These are phyloP conservation scores for Salvia rosmarinus DNA, from an alignment of 257 asterid species.

Conservation along the genomic window DNA sequence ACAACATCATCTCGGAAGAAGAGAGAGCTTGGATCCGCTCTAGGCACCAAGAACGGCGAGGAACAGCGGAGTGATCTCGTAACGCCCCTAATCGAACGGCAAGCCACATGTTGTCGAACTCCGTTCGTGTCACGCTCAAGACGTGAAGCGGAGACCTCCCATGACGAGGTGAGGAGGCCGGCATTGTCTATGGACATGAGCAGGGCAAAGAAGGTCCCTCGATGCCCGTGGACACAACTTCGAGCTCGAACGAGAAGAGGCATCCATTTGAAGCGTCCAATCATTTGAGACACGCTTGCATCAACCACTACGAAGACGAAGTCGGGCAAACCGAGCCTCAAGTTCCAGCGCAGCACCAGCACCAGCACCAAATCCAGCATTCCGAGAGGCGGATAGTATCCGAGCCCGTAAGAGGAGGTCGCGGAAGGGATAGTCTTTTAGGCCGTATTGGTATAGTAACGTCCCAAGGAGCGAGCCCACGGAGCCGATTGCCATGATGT, in stretches of 20 bases:
- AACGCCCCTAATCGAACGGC: conserved; percentile 70
- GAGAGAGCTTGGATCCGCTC: conserved; percentile 59
- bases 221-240: conserved; percentile 88
- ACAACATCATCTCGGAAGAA: conserved; percentile 55
- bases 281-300: conserved; percentile 74
- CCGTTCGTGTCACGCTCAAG: conserved; percentile 66
- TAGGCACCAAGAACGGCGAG: conserved; percentile 68
- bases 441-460: conserved; percentile 64
- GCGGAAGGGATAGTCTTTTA: conserved; percentile 73
- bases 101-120: conserved; percentile 69
- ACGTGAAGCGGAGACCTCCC: conserved; percentile 75
- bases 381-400: conserved; percentile 66
- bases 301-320: conserved; percentile 71
- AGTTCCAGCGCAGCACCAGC: conserved; percentile 75
- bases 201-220: conserved; percentile 94
- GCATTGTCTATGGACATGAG: conserved; percentile 90
- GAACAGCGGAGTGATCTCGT: conserved; percentile 63
- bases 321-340: conserved; percentile 71
- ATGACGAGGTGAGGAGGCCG: conserved; percentile 79
- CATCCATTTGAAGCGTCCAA: conserved; percentile 91
- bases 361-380: conserved; percentile 70
- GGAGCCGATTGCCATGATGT: conserved; percentile 79
- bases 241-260: conserved; percentile 87
- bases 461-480: conserved; percentile 80
- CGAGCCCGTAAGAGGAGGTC: conserved; percentile 85